Conservation (phyloP, 768 basidiomycete species). For the button mushroom (Agaricus bisporus) region DNA sequence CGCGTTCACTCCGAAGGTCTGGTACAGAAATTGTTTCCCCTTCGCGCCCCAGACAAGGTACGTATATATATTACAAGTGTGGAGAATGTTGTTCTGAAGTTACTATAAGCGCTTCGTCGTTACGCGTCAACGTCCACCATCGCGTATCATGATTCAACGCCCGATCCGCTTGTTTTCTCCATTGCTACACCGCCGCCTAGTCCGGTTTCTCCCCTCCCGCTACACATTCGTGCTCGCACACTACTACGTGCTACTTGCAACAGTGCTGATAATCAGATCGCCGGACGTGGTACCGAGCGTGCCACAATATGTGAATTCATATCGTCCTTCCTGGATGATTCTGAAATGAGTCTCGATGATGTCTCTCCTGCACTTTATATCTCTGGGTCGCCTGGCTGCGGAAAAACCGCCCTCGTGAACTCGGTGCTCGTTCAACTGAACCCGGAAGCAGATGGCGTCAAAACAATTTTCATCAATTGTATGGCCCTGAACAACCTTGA, state of each 20-base stretch:
- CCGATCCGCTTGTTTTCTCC: slow-evolving; percentile 32
- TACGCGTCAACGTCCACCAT: slow-evolving; percentile 44
- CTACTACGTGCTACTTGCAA: slow-evolving; percentile 70
- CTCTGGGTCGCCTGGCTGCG: slow-evolving; percentile 89
- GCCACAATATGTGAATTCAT: slow-evolving; percentile 55
- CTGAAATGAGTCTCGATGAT: slow-evolving; percentile 18
- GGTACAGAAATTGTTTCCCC: slow-evolving; percentile 32
- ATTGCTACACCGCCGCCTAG: slow-evolving; percentile 59
- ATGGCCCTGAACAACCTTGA: slow-evolving; percentile 70
- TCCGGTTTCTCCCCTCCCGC: slow-evolving; percentile 45
- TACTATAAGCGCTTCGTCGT: slow-evolving; percentile 35
- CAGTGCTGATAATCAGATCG: slow-evolving; percentile 39
- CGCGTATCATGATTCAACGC: slow-evolving; percentile 39
- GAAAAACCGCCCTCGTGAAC: slow-evolving; percentile 83
- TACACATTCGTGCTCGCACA: slow-evolving; percentile 57
- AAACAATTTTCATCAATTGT: slow-evolving; percentile 65
- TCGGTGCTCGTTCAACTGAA: slow-evolving; percentile 45
- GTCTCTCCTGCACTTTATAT: slow-evolving; percentile 64
- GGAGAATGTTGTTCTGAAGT: slow-evolving; percentile 6
- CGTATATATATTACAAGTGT: slow-evolving; percentile 14
- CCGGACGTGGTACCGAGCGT: slow-evolving; percentile 67
- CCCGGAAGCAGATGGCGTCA: slow-evolving; percentile 30
- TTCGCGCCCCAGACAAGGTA: slow-evolving; percentile 40
- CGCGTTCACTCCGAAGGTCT: slow-evolving; percentile 32
- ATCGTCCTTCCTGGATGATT: slow-evolving; percentile 38